Percentiles rank a stretch among this genome's conserved stretches.
Conservation (phyloP, 73 alveolate species). For the Tetrahymena malaccensis region DNA sequence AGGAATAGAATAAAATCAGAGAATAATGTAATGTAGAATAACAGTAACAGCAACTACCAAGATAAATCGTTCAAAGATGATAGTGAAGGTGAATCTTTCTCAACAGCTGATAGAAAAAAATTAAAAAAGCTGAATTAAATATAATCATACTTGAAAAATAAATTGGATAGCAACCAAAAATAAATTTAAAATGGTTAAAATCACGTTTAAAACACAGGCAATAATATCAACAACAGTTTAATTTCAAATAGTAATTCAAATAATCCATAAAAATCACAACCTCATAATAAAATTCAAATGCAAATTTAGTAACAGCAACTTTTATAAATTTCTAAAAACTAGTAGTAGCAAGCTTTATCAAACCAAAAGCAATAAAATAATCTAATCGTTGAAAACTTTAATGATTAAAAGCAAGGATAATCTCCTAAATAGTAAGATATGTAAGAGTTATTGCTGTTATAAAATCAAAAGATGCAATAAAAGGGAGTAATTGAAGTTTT, state of each 20-base stretch:
- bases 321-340: neutral
- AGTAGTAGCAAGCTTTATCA: neutral
- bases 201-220: neutral
- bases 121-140: neutral
- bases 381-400: neutral
- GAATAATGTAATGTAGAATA: neutral
- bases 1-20: neutral
- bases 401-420: neutral
- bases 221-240: neutral
- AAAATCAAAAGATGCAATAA: neutral
- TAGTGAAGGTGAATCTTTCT: neutral
- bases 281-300: neutral
- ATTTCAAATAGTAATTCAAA: neutral
- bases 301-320: neutral
- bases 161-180: neutral
- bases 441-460: neutral
- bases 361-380: neutral
- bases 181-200: neutral
- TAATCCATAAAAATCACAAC: neutral
- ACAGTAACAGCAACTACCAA: neutral
- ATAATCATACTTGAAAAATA: neutral
- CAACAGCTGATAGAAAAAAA: neutral
- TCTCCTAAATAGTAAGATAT: neutral
- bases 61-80: neutral
- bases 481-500: neutral